These are phyloP conservation scores for Sporothrix phasma DNA, from an alignment of 2,329 filamentous ascomycete species.

Conservation along the genomic window DNA sequence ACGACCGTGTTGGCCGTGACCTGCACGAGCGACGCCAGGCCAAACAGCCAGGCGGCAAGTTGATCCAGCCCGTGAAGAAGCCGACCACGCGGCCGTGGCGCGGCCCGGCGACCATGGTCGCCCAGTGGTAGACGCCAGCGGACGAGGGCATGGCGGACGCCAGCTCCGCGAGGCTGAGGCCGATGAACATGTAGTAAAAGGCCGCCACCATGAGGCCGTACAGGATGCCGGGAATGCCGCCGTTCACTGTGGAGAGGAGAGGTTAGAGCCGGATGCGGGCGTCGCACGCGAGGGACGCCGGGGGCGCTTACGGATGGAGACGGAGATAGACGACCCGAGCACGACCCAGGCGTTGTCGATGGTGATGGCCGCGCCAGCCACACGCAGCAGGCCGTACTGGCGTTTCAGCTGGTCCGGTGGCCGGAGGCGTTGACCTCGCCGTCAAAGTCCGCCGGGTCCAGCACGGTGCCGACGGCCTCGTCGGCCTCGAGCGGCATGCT, in stretches of 20 bases:
- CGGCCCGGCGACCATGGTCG: conserved; percentile 45
- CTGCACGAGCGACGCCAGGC: conserved; percentile 46
- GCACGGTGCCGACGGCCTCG: neutral
- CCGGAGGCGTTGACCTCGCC: conserved; percentile 49
- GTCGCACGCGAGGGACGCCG: neutral
- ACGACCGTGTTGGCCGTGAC: conserved; percentile 51
- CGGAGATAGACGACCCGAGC: conserved; percentile 49
- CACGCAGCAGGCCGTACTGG: conserved; percentile 50
- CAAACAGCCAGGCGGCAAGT: conserved; percentile 55
- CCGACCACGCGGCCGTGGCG: conserved; percentile 43
- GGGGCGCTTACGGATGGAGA: conserved; percentile 35
- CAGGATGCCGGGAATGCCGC: conserved; percentile 33
- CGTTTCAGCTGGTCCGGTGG: conserved; percentile 52
- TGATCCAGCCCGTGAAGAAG: conserved; percentile 39
- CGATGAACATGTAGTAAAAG: conserved; percentile 36
- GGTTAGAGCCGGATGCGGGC: neutral
- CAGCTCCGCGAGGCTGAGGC: conserved; percentile 36
- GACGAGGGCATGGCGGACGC: conserved; percentile 52
- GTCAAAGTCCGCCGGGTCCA: neutral
- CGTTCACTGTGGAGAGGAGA: conserved; percentile 27
- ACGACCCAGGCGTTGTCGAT: conserved; percentile 58
- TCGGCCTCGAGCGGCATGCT: neutral
- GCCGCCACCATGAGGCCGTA: conserved; percentile 34
- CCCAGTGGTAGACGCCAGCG: conserved; percentile 52
- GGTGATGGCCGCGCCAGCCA: conserved; percentile 50